Evolutionary conservation across 129 eudicot species (phyloP).

Genomic region (Ambrosia trifida): DNA sequence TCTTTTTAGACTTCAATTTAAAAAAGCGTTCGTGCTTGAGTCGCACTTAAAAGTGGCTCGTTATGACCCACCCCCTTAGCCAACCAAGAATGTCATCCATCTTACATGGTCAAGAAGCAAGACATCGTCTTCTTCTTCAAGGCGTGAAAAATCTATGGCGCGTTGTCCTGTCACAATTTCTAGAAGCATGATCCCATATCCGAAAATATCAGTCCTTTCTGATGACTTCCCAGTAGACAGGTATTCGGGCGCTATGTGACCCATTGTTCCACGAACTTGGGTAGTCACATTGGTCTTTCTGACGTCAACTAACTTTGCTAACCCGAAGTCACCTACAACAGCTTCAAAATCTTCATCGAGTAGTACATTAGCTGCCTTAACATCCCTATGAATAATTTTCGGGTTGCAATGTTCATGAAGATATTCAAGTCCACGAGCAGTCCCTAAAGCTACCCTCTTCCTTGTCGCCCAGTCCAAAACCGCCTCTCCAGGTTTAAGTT

Average conservation of each 20-base stretch:
- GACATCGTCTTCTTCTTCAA: conserved; percentile 97
- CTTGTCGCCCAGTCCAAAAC: conserved; percentile 87
- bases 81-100: neutral
- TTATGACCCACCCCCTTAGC: neutral
- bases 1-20: neutral
- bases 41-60: neutral
- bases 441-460: conserved; percentile 81
- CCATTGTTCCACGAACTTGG: conserved; percentile 99
- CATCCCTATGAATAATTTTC: conserved; percentile 94
- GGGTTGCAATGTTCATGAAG: conserved; percentile 98
- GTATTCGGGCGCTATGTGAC: conserved; percentile 99
- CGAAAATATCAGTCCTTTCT: conserved; percentile 93
- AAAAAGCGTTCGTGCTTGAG: neutral
- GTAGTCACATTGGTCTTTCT: conserved; percentile 94
- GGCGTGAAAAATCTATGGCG: conserved; percentile 93
- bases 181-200: conserved; percentile 95
- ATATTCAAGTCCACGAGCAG: conserved; percentile 96
- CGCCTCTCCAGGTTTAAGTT: conserved; percentile 83
- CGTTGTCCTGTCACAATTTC: conserved; percentile 95
- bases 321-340: conserved; percentile 96
- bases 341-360: conserved; percentile 98
- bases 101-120: conserved; percentile 98
- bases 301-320: conserved; percentile 94
- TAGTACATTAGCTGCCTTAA: conserved; percentile 92
- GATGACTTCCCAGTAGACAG: conserved; percentile 98